phyloP scores from a whole-genome alignment of 2,329 filamentous ascomycete genomes.

The Curvularia sp. region DNA sequence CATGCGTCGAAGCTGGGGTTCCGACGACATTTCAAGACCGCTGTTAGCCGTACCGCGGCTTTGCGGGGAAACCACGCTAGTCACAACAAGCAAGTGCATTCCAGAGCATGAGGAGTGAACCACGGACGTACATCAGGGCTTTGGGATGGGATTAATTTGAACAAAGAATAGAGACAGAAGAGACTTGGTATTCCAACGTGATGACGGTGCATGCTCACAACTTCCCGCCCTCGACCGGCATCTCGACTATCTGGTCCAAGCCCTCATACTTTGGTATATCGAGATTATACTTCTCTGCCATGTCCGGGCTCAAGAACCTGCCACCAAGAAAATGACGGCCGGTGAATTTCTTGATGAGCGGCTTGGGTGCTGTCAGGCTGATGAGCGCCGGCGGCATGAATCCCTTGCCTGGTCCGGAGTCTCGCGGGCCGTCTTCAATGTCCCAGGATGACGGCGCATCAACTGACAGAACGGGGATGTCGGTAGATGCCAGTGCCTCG shows the following conservation, averaged over 20 bases:
- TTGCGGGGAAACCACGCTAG: conserved; percentile 25
- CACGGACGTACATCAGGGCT: background rate
- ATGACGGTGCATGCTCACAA: conserved; percentile 6
- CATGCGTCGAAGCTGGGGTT: conserved; percentile 24
- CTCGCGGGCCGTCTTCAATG: conserved; percentile 83
- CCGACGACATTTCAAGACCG: conserved; percentile 32
- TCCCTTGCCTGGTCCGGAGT: conserved; percentile 74
- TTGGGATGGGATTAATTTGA: background rate
- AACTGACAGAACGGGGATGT: conserved; percentile 81
- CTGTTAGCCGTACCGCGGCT: conserved; percentile 35
- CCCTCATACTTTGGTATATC: conserved; percentile 84
- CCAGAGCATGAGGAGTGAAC: background rate
- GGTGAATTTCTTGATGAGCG: conserved; percentile 80
- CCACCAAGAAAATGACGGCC: conserved; percentile 94
- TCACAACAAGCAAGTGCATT: conserved; percentile 18
- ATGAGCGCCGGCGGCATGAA: conserved; percentile 84
- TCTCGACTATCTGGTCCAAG: conserved; percentile 87
- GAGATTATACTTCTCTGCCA: conserved; percentile 85
- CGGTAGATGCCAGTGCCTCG: conserved; percentile 73
- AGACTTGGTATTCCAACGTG: background rate
- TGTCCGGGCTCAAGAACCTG: conserved; percentile 78
- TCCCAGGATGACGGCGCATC: conserved; percentile 96
- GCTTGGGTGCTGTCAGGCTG: conserved; percentile 92
- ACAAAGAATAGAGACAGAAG: background rate
- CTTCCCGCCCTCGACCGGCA: conserved; percentile 52